Base-by-base conservation (phyloP, 768 basidiomycete species). In the Tylopilus cervinicoccineus region DNA sequence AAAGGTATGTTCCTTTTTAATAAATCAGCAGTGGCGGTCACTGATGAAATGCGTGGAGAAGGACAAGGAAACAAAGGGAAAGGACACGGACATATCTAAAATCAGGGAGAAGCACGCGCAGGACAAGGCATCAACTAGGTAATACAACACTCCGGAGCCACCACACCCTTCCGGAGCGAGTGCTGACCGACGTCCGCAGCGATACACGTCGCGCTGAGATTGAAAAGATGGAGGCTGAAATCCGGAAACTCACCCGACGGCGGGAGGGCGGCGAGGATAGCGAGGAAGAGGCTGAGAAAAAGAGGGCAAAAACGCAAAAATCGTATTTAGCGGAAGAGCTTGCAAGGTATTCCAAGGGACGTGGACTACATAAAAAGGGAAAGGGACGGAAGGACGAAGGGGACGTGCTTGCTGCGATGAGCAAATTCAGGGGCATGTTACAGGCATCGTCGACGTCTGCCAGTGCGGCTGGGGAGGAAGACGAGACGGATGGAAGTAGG, bases 221-320 rank as follows among this genome's bases (percentile, higher is more conserved):
- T 43, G 84, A 83, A 56, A 84, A 79, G 58, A 89, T 97, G 83
- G 91, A 97, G 66, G 82, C 81, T 7, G 88, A 92, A 38, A 87
- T 97, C 47, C 84, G 89, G 22, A 85, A 80, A 52, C 79, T 95
- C 7, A 74, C 80, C 24, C 81, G 83, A 52, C 76, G 75, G 36
- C 78, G 77, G 9, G 77, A 74, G 23, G 73, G 75, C 9, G 72
- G 73, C 13, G 76, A 75, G 22, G 83, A 78, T 36, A 86, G 86
- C 57, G 86, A 86, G 27, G 86, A 90, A 37, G 75, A 66, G 14
- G 63, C 77, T 16, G 76, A 61, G 52, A 80, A 73, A 56, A 68
- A 68, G 57, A 84, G 83, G 65, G 82, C 81, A 47, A 65, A 70
- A 45, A 84, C 82, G 50, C 53, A 56, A 17, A 79, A 80, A 51